Evolutionary conservation across 2,329 filamentous ascomycete genomes (phyloP), one percentile per base, ranked within the genome.

Genomic region (Fonsecaea pedrosoi): DNA sequence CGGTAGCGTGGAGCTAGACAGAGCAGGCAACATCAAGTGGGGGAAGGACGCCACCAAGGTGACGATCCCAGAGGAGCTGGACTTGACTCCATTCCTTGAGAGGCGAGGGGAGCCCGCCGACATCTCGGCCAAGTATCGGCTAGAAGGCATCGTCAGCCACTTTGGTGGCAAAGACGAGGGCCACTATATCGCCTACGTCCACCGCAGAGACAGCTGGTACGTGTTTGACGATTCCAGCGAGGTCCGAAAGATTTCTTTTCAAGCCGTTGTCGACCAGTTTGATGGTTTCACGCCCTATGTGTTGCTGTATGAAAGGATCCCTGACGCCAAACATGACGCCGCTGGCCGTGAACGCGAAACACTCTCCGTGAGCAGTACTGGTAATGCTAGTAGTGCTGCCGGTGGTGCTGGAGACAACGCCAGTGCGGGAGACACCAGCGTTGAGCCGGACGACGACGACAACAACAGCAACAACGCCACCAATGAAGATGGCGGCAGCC

Each of bases 271-370:
- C 30, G 48, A 50, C 8, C 13, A 25, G 30, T 32, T 57, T 5
- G 54, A 60, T 6, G 12, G 21, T 5, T 70, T 58, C 32, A 69
- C 66, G 7, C 69, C 69, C 10, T 71, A 69, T 53, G 13, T 71
- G 10, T 15, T 71, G 12, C 54, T 69, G 34, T 71, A 67, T 37
- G 69, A 71, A 35, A 63, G 50, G 54, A 50, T 65, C 21, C 40
- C 55, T 38, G 45, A 65, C 15, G 38, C 18, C 5, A 25, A 56
- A 5, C 45, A 58, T 3, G 32, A 53, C 18, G 35, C 25, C 35
- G 32, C 32, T n/a, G 58, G 42, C 18, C 30, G 55, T 38, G 54
- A 40, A 25, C 25, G 25, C 48, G 42, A 58, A 8, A 15, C 9
- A 12, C 34, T 35, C 54, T n/a, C 40, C 35, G 25, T 8, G 15